Base-by-base conservation (phyloP, 2,329 filamentous ascomycete genomes). In the Arthrobotrys entomopaga region DNA sequence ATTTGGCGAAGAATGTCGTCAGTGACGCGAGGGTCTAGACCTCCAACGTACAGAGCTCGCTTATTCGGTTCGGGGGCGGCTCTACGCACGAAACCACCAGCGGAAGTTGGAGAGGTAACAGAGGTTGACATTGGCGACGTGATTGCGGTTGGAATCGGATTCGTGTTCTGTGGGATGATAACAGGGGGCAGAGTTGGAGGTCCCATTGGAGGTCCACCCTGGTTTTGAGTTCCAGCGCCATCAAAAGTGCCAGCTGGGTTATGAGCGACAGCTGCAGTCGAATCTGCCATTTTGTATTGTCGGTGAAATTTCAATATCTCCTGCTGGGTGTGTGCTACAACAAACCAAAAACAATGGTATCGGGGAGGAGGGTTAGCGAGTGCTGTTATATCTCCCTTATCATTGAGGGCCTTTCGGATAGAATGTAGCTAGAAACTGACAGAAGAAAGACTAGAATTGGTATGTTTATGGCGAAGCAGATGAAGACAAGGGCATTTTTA, bases 11-110 rank as follows among this genome's bases (percentile, higher is more conserved):
- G 84, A 66, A 98, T 92, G 81, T 98, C 94, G 83, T 98, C 94
- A 34, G 94, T 97, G 76, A 98, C 94, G 78, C 95, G 88, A 79
- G 93, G 92, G 82, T 99, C 95, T 78, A 99, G 85, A 65, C 95
- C 95, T 77, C 95, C 95, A 71, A 99, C 92, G 80, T 99, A 99
- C 76, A 99, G 85, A 69, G 95, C 95, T 80, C 95, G 89, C 88
- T 99, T 99, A 86, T 99, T 99, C 77, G 95, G 95, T 85, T 99
- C 95, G 65, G 95, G 95, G 60, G 95, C 95, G 75, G 93, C 91
- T 81, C 95, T 93, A 79, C 95, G 91, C 63, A 91, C 88, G 80
- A 92, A 95, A 76, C 90, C 90, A 75, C 89, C 91, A 75, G 89
- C 89, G 79, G 90, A 93, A 80, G 89, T 90, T 10, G 95, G 93